These are phyloP conservation scores for Fraxinus cuspidata DNA, from an alignment of 257 asterid genomes.

Conservation along the genomic window DNA sequence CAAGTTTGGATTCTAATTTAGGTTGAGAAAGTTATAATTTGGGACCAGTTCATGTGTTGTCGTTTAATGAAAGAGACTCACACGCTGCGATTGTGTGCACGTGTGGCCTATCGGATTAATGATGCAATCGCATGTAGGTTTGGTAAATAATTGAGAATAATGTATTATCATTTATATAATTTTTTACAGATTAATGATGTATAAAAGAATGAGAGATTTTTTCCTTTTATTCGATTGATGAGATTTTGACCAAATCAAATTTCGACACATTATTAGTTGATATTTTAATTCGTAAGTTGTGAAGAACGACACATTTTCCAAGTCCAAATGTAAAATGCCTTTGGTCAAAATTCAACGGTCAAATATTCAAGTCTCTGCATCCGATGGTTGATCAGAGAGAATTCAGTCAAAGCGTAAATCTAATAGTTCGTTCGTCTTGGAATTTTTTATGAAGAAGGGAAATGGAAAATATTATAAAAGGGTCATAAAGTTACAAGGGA, in stretches of 20 bases:
- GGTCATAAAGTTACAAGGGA: not conserved
- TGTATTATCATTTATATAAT: too few relatives aligned
- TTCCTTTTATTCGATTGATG: too few relatives aligned
- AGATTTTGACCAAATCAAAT: too few relatives aligned
- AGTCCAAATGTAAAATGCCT: not conserved
- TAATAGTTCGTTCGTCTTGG: not conserved
- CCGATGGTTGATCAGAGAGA: not conserved
- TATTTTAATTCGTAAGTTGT: too few relatives aligned
- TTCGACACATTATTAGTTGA: too few relatives aligned
- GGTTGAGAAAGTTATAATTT: too few relatives aligned
- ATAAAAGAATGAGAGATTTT: too few relatives aligned
- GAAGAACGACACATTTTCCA: not conserved
- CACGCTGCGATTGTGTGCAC: not conserved
- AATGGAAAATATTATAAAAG: not conserved
- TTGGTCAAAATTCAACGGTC: conserved; percentile 1
- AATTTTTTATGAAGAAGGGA: not conserved
- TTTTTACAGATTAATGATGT: too few relatives aligned
- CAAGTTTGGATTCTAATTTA: too few relatives aligned
- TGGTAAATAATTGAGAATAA: not conserved
- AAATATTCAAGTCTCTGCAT: not conserved
- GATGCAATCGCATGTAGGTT: not conserved
- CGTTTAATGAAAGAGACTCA: not conserved
- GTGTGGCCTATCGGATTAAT: not conserved
- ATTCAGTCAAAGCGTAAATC: not conserved
- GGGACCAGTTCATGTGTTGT: not conserved